A percentile compares a stretch with the other conserved stretches of the same genome.
These are phyloP conservation scores for Oryza brachyantha DNA, from an alignment of 176 grass and related monocot species.

Conservation along the genomic window DNA sequence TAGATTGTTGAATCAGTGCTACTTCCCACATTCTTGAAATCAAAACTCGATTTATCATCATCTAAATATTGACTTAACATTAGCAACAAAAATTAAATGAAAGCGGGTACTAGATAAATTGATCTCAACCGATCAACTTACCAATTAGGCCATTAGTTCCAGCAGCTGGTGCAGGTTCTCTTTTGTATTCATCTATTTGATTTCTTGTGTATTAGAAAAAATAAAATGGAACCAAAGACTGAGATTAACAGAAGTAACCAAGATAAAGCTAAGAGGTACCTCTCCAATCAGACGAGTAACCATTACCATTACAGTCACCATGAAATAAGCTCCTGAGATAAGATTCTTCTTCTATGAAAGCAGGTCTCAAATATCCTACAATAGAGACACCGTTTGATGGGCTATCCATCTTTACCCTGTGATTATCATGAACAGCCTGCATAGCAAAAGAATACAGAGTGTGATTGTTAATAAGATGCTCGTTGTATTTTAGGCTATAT, in stretches of 20 bases:
- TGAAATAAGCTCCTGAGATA: slow-evolving; percentile 70
- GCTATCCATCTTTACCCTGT: slow-evolving; percentile 48
- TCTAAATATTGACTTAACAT: slow-evolving; percentile 46
- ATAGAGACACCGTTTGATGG: slow-evolving; percentile 90
- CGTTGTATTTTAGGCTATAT: slow-evolving; percentile 3
- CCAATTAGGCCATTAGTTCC: slow-evolving; percentile 49
- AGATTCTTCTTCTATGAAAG: slow-evolving; percentile 85
- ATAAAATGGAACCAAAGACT: background rate
- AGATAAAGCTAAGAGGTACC: slow-evolving; percentile 37
- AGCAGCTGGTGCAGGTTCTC: slow-evolving; percentile 40
- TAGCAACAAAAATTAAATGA: slow-evolving; percentile 15
- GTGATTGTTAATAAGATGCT: slow-evolving; percentile 2
- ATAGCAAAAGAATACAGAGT: slow-evolving; percentile 25
- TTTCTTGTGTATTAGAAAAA: slow-evolving; percentile 28
- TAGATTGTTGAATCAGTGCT: slow-evolving; percentile 68
- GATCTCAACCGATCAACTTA: slow-evolving; percentile 31
- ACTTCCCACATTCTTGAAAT: slow-evolving; percentile 35
- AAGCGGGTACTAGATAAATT: slow-evolving; percentile 21
- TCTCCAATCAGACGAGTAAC: slow-evolving; percentile 61
- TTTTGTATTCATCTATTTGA: slow-evolving; percentile 50
- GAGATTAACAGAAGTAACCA: slow-evolving; percentile 12
- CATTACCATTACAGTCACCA: slow-evolving; percentile 37
- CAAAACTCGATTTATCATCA: slow-evolving; percentile 53
- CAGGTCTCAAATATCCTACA: slow-evolving; percentile 82
- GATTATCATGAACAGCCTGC: slow-evolving; percentile 61